Evolutionary conservation across 2,329 filamentous ascomycete genomes (phyloP), one percentile per base, ranked within the genome.

Genomic region (Cercospora sesami): DNA sequence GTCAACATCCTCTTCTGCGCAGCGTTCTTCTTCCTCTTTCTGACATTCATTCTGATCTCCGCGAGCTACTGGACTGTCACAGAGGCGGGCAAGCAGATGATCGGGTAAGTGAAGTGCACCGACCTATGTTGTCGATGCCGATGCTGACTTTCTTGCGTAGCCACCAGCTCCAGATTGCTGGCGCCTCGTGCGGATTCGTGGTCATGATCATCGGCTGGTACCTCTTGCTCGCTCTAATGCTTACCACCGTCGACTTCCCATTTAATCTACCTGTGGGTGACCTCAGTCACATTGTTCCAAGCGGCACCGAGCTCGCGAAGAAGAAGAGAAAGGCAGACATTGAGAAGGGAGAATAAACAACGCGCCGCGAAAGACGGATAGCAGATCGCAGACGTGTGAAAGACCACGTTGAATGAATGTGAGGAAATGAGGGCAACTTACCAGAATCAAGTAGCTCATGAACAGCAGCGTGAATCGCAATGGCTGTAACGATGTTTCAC

Each of bases 201-300:
- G 64, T 64, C 7, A 66, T 65, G 51, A 60, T 72, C 5, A 62
- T 73, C 18, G 72, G 72, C 12, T 72, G 70, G 69, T 73, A 72
- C 65, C 65, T 73, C 5, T 65, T 72, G 5, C 58, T 69, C 16
- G 67, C 68, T 14, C 65, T 71, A 2, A 71, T 73, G 64, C 65
- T 72, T n/a, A 67, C 68, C 9, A 70, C 67, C 3, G 68, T 70
- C 53, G 71, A 69, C 39, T 72, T 72, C 48, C 68, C 68, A 4
- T 63, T 68, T 60, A 67, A 69, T 26, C 64, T 73, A 5, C 71
- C 71, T 4, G 69, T 72, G 16, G 70, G 68, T n/a, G 71, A 72
- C 60, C 53, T 73, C 12, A 70, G 68, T 66, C 64, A 63, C 5
- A 57, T 72, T 12, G 62, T 72, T 2, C 68, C 68, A 64, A 42